Conservation (phyloP, 495 filamentous ascomycete genomes). For the Penicillium simplicissimum region DNA sequence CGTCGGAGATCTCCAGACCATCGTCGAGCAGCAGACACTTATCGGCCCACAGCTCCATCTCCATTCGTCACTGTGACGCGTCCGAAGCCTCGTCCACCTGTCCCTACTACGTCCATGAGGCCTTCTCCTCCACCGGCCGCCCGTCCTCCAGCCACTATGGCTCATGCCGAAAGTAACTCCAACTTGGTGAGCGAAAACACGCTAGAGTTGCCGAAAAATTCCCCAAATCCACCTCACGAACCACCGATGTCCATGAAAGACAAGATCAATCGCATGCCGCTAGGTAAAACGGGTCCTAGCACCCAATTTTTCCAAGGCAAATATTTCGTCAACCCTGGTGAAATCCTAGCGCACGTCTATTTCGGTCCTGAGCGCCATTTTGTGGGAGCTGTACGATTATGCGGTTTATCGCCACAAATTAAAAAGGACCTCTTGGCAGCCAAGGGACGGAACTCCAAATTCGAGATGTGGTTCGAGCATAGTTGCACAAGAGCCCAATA, state of each 20-base stretch:
- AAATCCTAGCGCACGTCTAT: conserved; percentile 31
- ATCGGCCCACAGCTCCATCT: not conserved
- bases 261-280: conserved; percentile 17
- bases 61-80: conserved; percentile 1
- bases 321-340: conserved; percentile 25
- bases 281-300: not conserved
- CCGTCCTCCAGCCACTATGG: not conserved
- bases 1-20: not conserved
- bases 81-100: not conserved
- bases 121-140: not conserved
- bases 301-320: not conserved
- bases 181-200: not conserved
- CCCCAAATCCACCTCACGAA: not conserved
- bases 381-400: conserved; percentile 43
- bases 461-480: conserved; percentile 45
- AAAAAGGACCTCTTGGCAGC: conserved; percentile 21
- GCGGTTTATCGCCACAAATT: conserved; percentile 27
- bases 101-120: not conserved
- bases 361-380: conserved; percentile 38
- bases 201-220: not conserved
- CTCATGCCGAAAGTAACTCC: not conserved
- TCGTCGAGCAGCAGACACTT: not conserved
- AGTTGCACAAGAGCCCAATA: conserved; percentile 40
- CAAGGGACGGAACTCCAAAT: not conserved
- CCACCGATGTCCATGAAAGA: conserved; percentile 3